Conservation (phyloP, 371 early-diverging fungal genomes). For the Actinomortierella ambigua region DNA sequence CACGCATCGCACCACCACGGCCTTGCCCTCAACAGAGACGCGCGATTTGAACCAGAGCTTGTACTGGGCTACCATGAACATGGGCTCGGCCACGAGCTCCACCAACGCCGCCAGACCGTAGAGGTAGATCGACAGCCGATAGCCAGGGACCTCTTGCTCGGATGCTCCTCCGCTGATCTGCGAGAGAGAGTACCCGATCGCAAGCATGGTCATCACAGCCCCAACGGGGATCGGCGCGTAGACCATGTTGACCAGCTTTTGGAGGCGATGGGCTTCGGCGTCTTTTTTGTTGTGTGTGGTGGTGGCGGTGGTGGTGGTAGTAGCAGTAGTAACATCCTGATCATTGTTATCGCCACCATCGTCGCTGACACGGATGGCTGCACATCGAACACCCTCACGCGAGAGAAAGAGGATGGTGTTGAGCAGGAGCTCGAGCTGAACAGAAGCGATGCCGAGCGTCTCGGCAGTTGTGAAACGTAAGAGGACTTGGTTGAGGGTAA, state of each 20-base stretch:
- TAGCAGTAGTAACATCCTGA: neutral
- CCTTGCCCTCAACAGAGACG: constrained; percentile 82
- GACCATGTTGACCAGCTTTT: constrained; percentile 77
- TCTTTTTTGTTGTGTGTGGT: constrained; percentile 1
- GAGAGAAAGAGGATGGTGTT: constrained; percentile 91
- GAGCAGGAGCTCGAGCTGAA: constrained; percentile 85
- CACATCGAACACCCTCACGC: constrained; percentile 89
- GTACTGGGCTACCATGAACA: constrained; percentile 77
- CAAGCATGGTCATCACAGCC: constrained; percentile 51
- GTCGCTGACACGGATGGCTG: constrained; percentile 55
- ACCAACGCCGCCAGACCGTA: constrained; percentile 77
- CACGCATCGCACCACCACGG: constrained; percentile 75
- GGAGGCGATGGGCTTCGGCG: constrained; percentile 34
- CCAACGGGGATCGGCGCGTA: constrained; percentile 76
- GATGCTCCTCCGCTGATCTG: constrained; percentile 45
- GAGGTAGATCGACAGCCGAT: constrained; percentile 55
- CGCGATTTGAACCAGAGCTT: constrained; percentile 77
- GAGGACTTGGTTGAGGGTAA: constrained; percentile 79
- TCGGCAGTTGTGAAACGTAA: constrained; percentile 68
- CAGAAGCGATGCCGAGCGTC: constrained; percentile 83
- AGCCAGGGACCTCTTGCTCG: constrained; percentile 49
- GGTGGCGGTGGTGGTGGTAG: neutral
- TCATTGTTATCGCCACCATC: constrained; percentile 2
- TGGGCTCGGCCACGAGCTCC: constrained; percentile 84
- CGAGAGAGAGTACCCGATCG: constrained; percentile 58